Conservation (phyloP, 2,329 filamentous ascomycete genomes). For the Colletotrichum sansevieriae region DNA sequence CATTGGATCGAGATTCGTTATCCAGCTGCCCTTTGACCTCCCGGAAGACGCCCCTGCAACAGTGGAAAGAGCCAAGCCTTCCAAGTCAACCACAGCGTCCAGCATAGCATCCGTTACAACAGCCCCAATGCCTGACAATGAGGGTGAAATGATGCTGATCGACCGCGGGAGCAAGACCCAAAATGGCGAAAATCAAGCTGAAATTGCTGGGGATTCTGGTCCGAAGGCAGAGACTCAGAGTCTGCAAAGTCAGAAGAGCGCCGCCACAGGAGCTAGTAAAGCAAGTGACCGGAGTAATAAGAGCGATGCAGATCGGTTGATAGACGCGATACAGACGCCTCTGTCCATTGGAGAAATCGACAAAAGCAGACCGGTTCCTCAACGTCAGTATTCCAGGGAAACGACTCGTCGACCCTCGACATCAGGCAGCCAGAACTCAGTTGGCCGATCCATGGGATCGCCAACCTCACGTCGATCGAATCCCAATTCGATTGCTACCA, state of each 20-base stretch:
- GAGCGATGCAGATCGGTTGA: constrained; percentile 77
- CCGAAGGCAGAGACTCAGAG: constrained; percentile 47
- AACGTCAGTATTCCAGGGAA: constrained; percentile 44
- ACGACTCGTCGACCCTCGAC: constrained; percentile 11
- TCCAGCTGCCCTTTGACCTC: constrained; percentile 81
- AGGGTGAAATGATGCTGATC: constrained; percentile 73
- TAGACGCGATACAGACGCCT: constrained; percentile 77
- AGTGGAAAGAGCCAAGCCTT: constrained; percentile 32
- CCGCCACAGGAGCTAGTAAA: constrained; percentile 55
- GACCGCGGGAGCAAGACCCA: constrained; percentile 55
- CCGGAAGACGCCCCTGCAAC: constrained; percentile 56
- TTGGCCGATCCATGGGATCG: neutral
- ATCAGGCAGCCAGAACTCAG: neutral
- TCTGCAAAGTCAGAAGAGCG: constrained; percentile 49
- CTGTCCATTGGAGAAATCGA: constrained; percentile 51
- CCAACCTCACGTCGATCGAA: constrained; percentile 31
- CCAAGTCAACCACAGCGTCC: constrained; percentile 44
- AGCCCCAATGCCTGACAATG: constrained; percentile 48
- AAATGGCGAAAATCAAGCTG: constrained; percentile 1
- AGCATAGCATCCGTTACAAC: constrained; percentile 50
- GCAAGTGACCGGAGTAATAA: constrained; percentile 62
- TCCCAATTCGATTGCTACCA: constrained; percentile 38
- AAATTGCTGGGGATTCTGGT: neutral
- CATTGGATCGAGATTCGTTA: constrained; percentile 84
- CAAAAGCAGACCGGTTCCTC: constrained; percentile 28